Evolutionary conservation across 2,329 filamentous ascomycete genomes (phyloP).

Genomic region (Paraconiothyrium sp.): DNA sequence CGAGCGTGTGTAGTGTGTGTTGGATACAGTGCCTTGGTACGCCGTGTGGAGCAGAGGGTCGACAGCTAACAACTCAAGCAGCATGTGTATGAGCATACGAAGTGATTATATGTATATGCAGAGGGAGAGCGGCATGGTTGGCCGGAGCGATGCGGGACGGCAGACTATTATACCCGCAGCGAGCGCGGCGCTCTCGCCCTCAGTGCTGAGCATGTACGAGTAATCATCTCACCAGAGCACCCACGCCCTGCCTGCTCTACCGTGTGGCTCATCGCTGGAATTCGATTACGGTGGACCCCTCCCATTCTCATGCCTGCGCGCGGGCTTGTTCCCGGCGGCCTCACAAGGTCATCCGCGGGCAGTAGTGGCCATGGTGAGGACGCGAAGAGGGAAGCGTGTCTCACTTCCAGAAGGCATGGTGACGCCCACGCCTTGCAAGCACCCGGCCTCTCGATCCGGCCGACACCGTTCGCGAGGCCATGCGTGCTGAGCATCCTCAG

Average conservation of each 20-base stretch:
- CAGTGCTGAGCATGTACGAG: neutral
- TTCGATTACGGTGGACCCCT: constrained; percentile 17
- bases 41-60: neutral
- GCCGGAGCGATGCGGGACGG: constrained; percentile 25
- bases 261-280: constrained; percentile 26
- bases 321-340: constrained; percentile 35
- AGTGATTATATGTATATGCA: neutral
- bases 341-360: constrained; percentile 39
- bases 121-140: constrained; percentile 15
- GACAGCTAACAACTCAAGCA: neutral
- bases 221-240: constrained; percentile 3
- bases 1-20: neutral
- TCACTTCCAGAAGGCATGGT: constrained; percentile 31
- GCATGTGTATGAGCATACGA: neutral
- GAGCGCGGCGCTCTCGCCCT: constrained; percentile 17
- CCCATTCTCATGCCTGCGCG: constrained; percentile 25
- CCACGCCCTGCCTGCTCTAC: neutral
- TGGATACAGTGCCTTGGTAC: neutral
- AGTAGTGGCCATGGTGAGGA: constrained; percentile 18
- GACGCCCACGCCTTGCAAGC: constrained; percentile 12
- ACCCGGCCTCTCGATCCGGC: constrained; percentile 2
- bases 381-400: constrained; percentile 21
- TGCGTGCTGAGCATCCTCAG: neutral
- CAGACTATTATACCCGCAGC: constrained; percentile 22
- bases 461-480: constrained; percentile 16